These are phyloP conservation scores for Cyanidioschyzon merolae DNA, from an alignment of 23 red algal species.

Conservation along the genomic window DNA sequence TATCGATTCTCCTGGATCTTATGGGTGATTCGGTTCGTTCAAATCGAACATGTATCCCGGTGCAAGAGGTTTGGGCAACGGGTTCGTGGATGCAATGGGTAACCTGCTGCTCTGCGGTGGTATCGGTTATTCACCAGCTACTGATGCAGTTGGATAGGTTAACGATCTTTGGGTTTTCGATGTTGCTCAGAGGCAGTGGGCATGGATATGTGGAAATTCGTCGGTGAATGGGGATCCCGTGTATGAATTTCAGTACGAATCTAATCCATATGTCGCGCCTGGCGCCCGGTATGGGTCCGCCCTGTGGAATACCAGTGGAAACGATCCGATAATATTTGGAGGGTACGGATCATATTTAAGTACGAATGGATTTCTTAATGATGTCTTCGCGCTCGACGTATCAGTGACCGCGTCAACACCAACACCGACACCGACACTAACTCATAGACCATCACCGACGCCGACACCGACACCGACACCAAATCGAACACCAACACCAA, in stretches of 20 bases:
- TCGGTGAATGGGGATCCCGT: background rate
- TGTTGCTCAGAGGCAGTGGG: background rate
- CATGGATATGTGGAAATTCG: background rate
- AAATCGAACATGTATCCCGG: background rate
- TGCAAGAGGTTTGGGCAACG: background rate
- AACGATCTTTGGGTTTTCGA: constrained; percentile 1
- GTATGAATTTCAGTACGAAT: background rate
- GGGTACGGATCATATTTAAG: background rate
- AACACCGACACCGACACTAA: background rate
- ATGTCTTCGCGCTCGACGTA: background rate
- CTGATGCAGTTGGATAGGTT: background rate
- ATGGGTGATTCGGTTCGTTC: background rate
- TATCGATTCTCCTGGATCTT: background rate
- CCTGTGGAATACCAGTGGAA: background rate
- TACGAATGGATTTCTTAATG: background rate
- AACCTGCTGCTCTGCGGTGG: constrained; percentile 1
- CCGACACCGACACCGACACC: background rate
- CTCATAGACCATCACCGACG: background rate
- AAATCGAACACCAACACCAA: background rate
- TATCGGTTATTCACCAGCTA: background rate
- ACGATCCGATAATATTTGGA: constrained; percentile 1
- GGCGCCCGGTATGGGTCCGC: background rate
- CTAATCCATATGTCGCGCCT: background rate
- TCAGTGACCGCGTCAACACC: background rate
- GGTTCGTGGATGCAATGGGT: background rate